These are phyloP conservation scores for Candida ponderosae DNA, from an alignment of 805 yeast genomes.

Conservation along the genomic window DNA sequence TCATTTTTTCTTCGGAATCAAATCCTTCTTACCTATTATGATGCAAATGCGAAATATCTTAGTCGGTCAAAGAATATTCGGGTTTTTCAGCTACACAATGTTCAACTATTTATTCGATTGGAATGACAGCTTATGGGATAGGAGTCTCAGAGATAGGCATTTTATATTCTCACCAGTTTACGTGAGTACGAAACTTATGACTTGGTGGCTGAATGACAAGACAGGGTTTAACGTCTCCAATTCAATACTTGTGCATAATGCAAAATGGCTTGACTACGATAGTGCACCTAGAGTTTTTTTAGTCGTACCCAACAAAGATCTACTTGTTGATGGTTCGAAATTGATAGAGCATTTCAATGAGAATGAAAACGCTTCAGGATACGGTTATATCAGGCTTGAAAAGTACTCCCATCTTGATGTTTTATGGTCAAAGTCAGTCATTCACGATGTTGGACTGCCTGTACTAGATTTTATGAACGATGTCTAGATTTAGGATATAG, in stretches of 20 bases:
- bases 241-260: slow-evolving; percentile 41
- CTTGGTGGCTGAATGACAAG: slow-evolving; percentile 76
- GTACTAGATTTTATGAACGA: slow-evolving; percentile 25
- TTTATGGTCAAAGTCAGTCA: slow-evolving; percentile 81
- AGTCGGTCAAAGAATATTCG: slow-evolving; percentile 45
- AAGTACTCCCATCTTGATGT: slow-evolving; percentile 86
- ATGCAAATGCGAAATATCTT: slow-evolving; percentile 44
- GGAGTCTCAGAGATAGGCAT: slow-evolving; percentile 56
- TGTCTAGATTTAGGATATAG: not conserved
- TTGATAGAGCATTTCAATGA: slow-evolving; percentile 56
- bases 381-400: slow-evolving; percentile 32
- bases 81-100: slow-evolving; percentile 66
- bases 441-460: slow-evolving; percentile 53
- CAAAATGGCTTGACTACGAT: slow-evolving; percentile 41
- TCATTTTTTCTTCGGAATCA: slow-evolving; percentile 61
- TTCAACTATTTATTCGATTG: slow-evolving; percentile 84
- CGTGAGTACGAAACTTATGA: slow-evolving; percentile 74
- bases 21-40: slow-evolving; percentile 74
- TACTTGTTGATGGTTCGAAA: slow-evolving; percentile 67
- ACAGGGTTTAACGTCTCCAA: slow-evolving; percentile 32
- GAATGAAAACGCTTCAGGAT: slow-evolving; percentile 37
- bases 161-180: slow-evolving; percentile 82
- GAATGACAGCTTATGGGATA: slow-evolving; percentile 76
- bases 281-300: slow-evolving; percentile 53
- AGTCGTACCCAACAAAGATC: slow-evolving; percentile 67